Base-by-base conservation (phyloP, 177 flowering plant species). In the Vitis hybrid region DNA sequence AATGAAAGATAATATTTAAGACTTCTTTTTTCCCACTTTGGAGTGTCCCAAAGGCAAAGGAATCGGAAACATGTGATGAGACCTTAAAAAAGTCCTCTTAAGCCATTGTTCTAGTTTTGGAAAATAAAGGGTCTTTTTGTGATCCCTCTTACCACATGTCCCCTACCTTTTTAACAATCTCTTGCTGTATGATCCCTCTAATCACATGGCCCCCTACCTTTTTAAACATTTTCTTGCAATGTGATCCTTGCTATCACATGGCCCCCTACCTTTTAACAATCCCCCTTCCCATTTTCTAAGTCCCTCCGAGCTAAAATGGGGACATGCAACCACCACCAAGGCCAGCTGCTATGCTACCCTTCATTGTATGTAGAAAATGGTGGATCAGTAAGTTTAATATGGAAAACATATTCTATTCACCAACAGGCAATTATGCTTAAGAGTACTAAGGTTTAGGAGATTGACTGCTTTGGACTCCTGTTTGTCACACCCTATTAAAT, bases 161-260 rank as follows among this genome's bases (percentile, higher is more conserved):
- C 56, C 46, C 75, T 60, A 73, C 62, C 24, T 60, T 60, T 60
- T 59, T 40, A 55, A 9, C 24, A 52, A 49, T 40, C 46, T 21
- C 64, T 4, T 19, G 3, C 65, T 59, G 2, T 27, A 52, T 52
- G 12, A 68, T 56, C 65, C 21, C 74, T 57, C 19, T 60, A 61
- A 32, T 75, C 84, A 82, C 88, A 75, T 82, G 88, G 74, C 65
- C 65, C 79, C 78, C 67, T 69, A 40, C 64, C 21, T 16, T 4
- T 46, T 4, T 13, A 18, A 2, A 30, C 6, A 50, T 57, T 49
- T 50, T 35, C 46, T 48, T 62, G 1, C 18, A 46, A 49, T 6
- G 48, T 6, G 46, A 14, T 24, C 65, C 19, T 56, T 32, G 18
- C 13, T 54, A 35, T 71, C 79, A 76, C 82, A 70, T 79, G 82